Conservation (phyloP, 331 rosid genomes). For the Malus hybrid region DNA sequence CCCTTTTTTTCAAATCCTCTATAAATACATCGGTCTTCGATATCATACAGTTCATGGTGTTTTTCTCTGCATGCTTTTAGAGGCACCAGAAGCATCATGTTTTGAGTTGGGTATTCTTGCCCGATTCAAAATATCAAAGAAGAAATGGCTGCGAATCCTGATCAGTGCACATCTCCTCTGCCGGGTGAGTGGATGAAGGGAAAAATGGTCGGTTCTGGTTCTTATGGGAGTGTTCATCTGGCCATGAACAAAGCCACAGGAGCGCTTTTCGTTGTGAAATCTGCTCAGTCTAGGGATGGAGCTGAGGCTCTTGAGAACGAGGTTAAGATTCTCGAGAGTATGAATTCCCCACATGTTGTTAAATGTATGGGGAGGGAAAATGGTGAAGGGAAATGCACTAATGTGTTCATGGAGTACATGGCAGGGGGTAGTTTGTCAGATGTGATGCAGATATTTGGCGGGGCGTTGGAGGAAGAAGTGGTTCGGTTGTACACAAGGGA, state of each 20-base stretch:
- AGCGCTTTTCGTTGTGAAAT: constrained; percentile 53
- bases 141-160: constrained; percentile 14
- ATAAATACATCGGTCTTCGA: not conserved
- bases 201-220: constrained; percentile 48
- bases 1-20: not conserved
- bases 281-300: constrained; percentile 27
- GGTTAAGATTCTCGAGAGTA: constrained; percentile 27
- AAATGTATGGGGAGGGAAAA: constrained; percentile 41
- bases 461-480: constrained; percentile 45
- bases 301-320: constrained; percentile 32
- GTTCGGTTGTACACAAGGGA: constrained; percentile 47
- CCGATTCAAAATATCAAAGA: not conserved
- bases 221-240: constrained; percentile 53
- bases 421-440: constrained; percentile 62
- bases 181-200: constrained; percentile 53
- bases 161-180: constrained; percentile 9
- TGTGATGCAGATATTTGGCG: constrained; percentile 42
- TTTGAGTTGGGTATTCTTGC: constrained; percentile 12
- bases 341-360: constrained; percentile 37
- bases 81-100: not conserved
- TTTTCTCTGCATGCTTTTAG: not conserved
- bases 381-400: constrained; percentile 1
- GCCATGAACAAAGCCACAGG: constrained; percentile 52
- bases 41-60: not conserved
- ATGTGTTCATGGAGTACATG: constrained; percentile 67